phyloP scores from a whole-genome alignment of 805 yeast genomes.

The Cephaloascus albidus region DNA sequence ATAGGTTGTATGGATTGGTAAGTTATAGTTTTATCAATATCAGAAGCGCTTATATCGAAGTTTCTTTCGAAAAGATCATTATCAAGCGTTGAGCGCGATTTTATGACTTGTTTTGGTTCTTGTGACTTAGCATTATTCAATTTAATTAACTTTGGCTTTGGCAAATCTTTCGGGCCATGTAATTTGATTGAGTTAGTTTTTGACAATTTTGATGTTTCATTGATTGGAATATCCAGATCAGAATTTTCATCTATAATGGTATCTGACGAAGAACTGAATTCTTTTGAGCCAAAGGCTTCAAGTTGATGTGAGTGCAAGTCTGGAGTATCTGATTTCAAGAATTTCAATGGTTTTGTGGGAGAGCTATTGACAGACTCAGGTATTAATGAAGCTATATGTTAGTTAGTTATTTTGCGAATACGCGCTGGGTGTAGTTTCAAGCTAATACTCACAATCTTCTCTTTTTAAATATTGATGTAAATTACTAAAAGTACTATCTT shows the following conservation, averaged over 20 bases:
- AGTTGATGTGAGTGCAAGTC: not conserved
- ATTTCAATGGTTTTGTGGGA: slow-evolving; percentile 15
- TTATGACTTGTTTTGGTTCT: not conserved
- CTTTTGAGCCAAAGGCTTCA: not conserved
- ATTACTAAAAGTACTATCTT: not conserved
- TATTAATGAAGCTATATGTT: not conserved
- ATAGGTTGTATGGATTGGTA: not conserved
- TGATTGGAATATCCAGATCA: not conserved
- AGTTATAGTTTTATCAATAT: not conserved
- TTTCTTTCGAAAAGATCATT: not conserved
- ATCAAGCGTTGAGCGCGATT: not conserved
- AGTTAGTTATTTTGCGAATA: no score
- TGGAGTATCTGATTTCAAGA: slow-evolving; percentile 1
- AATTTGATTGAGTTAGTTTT: not conserved
- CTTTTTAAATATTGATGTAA: not conserved
- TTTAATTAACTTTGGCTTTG: not conserved
- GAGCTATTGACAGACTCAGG: slow-evolving; percentile 1
- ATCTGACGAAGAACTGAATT: not conserved
- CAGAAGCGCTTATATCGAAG: not conserved
- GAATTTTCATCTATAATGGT: not conserved
- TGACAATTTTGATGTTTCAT: not conserved
- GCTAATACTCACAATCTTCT: not conserved
- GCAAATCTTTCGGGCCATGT: not conserved
- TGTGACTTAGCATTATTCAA: no score
- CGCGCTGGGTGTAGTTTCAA: no score